Evolutionary conservation across 495 filamentous ascomycete species (phyloP).

Genomic region (Parachaetomium inaequale): DNA sequence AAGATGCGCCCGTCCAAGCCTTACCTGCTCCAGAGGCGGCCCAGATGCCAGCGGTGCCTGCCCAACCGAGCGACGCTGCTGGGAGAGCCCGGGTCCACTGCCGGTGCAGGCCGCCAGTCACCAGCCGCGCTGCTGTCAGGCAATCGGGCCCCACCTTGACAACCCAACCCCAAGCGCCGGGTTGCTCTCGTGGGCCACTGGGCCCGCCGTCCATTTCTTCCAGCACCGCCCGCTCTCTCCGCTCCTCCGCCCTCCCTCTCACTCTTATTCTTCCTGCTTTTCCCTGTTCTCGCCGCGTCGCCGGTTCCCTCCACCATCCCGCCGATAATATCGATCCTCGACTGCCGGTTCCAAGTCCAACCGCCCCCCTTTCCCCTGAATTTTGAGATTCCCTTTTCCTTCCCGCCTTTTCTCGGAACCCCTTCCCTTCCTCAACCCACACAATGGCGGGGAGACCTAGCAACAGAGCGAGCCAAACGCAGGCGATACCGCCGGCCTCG

Average conservation of each 20-base stretch:
- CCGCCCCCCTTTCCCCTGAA: not conserved
- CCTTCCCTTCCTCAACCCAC: not conserved
- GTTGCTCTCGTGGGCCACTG: conserved; percentile 12
- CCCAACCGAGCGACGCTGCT: conserved; percentile 24
- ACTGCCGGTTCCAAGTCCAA: not conserved
- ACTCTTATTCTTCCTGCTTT: conserved; percentile 20
- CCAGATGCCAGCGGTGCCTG: conserved; percentile 7
- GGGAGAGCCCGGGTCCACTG: conserved; percentile 17
- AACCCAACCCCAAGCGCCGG: conserved; percentile 35
- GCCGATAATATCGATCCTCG: not conserved
- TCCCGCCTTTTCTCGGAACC: not conserved
- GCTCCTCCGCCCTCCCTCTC: conserved; percentile 15
- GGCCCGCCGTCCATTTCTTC: conserved; percentile 29
- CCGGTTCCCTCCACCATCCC: conserved; percentile 24
- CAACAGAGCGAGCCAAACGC: conserved; percentile 33
- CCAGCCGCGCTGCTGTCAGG: conserved; percentile 8
- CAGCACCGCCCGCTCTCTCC: conserved; percentile 24
- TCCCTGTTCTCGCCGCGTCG: conserved; percentile 20
- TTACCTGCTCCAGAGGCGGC: conserved; percentile 7
- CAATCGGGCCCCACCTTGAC: conserved; percentile 23
- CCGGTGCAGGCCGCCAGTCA: conserved; percentile 24
- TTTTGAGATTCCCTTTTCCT: conserved; percentile 19
- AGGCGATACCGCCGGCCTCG: conserved; percentile 30
- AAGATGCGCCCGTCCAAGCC: conserved; percentile 23
- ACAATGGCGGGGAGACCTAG: conserved; percentile 34